phyloP scores from a whole-genome alignment of 2,329 filamentous ascomycete genomes.

The Exophiala sideris region DNA sequence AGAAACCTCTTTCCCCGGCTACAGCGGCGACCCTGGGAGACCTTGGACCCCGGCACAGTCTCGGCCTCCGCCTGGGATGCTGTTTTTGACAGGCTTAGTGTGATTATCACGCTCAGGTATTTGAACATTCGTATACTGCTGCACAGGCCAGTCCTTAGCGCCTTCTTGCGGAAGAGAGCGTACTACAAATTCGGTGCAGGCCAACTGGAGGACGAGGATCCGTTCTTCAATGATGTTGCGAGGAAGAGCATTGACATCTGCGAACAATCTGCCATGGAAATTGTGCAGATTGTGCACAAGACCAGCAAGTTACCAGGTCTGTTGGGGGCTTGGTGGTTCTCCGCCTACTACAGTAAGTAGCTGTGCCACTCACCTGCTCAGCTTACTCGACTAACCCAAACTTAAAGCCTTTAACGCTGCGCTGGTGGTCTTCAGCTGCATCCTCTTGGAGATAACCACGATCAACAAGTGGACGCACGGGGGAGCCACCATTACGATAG shows the following conservation, averaged over 20 bases:
- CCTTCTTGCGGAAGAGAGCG: constrained; percentile 16
- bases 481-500: constrained; percentile 5
- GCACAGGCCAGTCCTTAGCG: constrained; percentile 18
- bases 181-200: background rate
- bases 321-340: constrained; percentile 43
- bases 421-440: constrained; percentile 33
- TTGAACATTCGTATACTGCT: constrained; percentile 21
- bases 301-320: constrained; percentile 25
- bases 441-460: constrained; percentile 16
- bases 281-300: constrained; percentile 33
- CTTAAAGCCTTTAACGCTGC: constrained; percentile 35
- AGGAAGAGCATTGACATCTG: constrained; percentile 29
- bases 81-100: constrained; percentile 20
- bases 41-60: constrained; percentile 10
- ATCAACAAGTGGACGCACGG: constrained; percentile 3
- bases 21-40: constrained; percentile 18
- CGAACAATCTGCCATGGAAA: constrained; percentile 33
- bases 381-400: constrained; percentile 14
- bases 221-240: constrained; percentile 19
- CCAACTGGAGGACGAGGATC: constrained; percentile 9
- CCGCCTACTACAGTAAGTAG: constrained; percentile 37
- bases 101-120: constrained; percentile 21
- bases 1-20: constrained; percentile 15
- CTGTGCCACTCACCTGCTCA: constrained; percentile 16
- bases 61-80: constrained; percentile 17